Base-by-base conservation (phyloP, 441 rosid species). In the Manihot esculenta region DNA sequence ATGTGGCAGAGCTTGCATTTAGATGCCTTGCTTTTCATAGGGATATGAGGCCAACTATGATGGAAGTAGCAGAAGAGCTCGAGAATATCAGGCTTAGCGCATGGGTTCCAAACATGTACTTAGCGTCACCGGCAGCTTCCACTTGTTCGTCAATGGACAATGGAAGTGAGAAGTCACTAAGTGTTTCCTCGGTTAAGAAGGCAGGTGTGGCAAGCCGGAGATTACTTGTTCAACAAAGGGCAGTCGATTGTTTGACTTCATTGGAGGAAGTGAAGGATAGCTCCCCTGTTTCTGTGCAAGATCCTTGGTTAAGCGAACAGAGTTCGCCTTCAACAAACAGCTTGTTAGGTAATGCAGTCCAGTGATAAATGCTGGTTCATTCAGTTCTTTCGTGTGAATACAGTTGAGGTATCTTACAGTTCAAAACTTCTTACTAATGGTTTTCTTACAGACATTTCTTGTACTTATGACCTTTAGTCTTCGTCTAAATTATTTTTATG, bases 11-110 rank as follows among this genome's bases (percentile, higher is more conserved):
- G 80, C 82, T 94, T 41, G 97, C 99, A 10, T 94, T 94, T 75
- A 81, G 93, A 38, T 94, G 99, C 83, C 91, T 94, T 2, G 92
- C 97, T 1, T 89, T 86, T 64, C 96, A 94, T 30, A 54, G 85
- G 55, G 93, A 92, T 82, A 92, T 88, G 97, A 86, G 99, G 83
- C 97, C 99, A 49, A 77, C 96, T 0, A 94, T 92, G 96, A 79
- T 51, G 24, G 99, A 94, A 81, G 92, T 94, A 8, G 89, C 94
- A 0, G 88, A 85, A 76, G 95, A 94, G 76, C 87, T 94, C 3
- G 89, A 85, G 67, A 84, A 84, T 54, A 84, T 89, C 64, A 80
- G 84, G 82, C 85, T 85, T 24, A 85, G 92, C 27, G 81, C 83
- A 26, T 89, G 92, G 91, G 81, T 81, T 11, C 84, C 82, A 10